These are phyloP conservation scores for Alternaria conjuncta DNA, from an alignment of 2,329 filamentous ascomycete genomes.

Conservation along the genomic window DNA sequence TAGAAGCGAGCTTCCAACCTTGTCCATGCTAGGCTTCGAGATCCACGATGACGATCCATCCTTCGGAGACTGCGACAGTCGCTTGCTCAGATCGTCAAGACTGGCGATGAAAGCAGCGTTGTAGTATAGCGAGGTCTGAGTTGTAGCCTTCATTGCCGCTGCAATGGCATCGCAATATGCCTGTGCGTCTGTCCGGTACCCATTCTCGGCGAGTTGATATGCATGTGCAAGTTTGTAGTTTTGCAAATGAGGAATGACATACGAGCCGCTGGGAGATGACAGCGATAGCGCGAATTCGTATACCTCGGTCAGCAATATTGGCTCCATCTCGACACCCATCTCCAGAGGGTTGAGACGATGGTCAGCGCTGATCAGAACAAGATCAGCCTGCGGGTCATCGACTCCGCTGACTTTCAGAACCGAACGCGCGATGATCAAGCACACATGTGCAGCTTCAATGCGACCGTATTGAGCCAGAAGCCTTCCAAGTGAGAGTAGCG, in stretches of 20 bases:
- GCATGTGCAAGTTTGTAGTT: constrained; percentile 93
- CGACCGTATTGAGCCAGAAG: constrained; percentile 85
- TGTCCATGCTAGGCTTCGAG: constrained; percentile 92
- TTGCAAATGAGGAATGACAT: constrained; percentile 79
- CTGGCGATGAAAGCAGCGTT: constrained; percentile 74
- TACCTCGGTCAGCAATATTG: constrained; percentile 91
- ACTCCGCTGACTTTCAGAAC: constrained; percentile 77
- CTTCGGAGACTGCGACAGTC: constrained; percentile 84
- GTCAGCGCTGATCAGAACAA: constrained; percentile 86
- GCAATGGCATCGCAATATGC: constrained; percentile 89
- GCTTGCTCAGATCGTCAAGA: constrained; percentile 82
- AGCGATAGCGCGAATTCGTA: constrained; percentile 90
- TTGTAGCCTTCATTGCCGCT: constrained; percentile 77
- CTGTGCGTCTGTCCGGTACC: constrained; percentile 80
- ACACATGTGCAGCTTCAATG: constrained; percentile 90
- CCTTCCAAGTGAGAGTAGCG: constrained; percentile 79
- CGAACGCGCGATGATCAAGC: constrained; percentile 83
- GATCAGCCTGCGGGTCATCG: constrained; percentile 78
- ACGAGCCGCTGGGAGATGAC: constrained; percentile 58
- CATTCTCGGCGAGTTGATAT: constrained; percentile 80
- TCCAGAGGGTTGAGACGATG: constrained; percentile 74
- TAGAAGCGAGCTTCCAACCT: constrained; percentile 89
- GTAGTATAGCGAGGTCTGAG: constrained; percentile 85
- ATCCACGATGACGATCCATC: constrained; percentile 88
- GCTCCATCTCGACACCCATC: constrained; percentile 80